Conservation (phyloP, 2,329 filamentous ascomycete species). For the Sporothrix curviconia region DNA sequence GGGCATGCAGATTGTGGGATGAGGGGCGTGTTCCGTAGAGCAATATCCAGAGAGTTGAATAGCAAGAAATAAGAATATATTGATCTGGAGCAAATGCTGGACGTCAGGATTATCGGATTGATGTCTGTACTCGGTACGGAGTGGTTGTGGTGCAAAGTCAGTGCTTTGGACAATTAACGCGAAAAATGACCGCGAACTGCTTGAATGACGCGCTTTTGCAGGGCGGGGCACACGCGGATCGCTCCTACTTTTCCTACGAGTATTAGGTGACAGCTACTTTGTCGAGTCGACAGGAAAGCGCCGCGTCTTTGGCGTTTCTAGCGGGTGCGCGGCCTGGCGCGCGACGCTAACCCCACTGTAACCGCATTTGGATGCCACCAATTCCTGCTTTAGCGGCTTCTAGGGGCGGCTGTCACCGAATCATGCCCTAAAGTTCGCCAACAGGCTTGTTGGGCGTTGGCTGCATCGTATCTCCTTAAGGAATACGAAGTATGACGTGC, state of each 20-base stretch:
- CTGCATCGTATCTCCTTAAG: neutral
- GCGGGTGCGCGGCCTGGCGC: neutral
- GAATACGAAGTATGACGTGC: no score
- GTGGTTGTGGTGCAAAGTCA: neutral
- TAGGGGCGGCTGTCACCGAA: neutral
- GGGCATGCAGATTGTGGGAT: neutral
- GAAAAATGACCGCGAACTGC: neutral
- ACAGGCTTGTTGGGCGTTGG: neutral
- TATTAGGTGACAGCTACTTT: no score
- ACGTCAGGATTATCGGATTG: neutral
- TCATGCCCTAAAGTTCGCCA: neutral
- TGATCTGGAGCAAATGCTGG: no score
- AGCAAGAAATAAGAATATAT: no score
- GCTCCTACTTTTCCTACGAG: no score
- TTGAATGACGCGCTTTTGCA: neutral
- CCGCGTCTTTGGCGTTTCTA: neutral
- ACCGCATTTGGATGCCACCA: neutral
- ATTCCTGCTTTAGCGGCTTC: slow-evolving; percentile 1
- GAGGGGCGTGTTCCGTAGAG: no score
- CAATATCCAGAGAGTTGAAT: no score
- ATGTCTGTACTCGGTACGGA: neutral
- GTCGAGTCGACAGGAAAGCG: no score
- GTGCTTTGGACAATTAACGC: slow-evolving; percentile 1
- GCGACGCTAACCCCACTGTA: neutral
- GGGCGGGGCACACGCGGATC: neutral